These are phyloP conservation scores for Diplodia mutila DNA, from an alignment of 2,329 filamentous ascomycete genomes.

Conservation along the genomic window DNA sequence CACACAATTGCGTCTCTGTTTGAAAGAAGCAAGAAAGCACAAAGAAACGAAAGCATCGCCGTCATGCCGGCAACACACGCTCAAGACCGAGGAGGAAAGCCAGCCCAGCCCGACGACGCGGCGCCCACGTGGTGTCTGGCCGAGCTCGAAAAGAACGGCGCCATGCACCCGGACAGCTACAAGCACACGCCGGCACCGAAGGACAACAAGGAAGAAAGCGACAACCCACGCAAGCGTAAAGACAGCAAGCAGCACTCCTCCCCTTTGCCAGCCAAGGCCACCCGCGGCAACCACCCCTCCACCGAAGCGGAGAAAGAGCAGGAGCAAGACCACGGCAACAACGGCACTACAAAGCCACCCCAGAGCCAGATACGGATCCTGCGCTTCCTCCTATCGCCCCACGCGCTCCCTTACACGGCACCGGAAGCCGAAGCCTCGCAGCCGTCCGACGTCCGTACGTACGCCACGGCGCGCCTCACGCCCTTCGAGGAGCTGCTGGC, in stretches of 20 bases:
- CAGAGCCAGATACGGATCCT: neutral
- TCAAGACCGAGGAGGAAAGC: neutral
- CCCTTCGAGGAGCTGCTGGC: constrained; percentile 52
- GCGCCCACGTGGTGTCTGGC: constrained; percentile 4
- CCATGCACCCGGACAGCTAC: constrained; percentile 12
- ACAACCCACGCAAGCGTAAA: neutral
- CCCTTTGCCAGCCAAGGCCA: neutral
- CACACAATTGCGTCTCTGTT: too few relatives aligned
- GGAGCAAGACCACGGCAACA: neutral
- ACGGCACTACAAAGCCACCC: neutral
- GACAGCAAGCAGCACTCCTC: neutral
- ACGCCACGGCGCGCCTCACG: constrained; percentile 35
- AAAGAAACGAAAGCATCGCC: neutral
- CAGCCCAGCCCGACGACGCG: neutral
- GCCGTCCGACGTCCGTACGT: neutral
- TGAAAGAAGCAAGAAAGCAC: too few relatives aligned
- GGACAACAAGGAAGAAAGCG: neutral
- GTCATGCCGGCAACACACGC: constrained; percentile 2
- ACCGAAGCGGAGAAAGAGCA: neutral
- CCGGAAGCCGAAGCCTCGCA: neutral
- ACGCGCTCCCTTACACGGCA: neutral
- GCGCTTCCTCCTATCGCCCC: constrained; percentile 15
- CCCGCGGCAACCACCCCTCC: neutral
- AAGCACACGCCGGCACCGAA: neutral
- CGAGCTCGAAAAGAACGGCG: constrained; percentile 5